A percentile compares a stretch with the other conserved stretches of the same genome.
phyloP scores from a whole-genome alignment of 2,329 filamentous ascomycete genomes.

The Ophiostoma triangulosporum region DNA sequence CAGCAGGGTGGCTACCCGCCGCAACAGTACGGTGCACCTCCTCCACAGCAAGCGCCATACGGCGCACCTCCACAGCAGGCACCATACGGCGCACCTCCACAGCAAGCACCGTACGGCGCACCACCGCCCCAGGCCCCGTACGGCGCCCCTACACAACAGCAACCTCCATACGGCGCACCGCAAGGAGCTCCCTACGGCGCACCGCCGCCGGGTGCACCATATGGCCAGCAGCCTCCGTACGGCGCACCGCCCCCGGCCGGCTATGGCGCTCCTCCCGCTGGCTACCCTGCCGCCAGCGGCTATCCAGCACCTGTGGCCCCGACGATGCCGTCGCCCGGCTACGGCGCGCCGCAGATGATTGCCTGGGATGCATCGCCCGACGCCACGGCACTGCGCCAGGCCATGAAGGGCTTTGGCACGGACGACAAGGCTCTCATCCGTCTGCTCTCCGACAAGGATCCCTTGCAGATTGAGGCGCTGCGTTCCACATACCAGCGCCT shows the following conservation, averaged over 20 bases:
- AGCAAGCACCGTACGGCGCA: conserved; percentile 17
- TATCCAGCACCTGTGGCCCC: conserved; percentile 27
- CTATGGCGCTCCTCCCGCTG: conserved; percentile 21
- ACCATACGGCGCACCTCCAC: conserved; percentile 20
- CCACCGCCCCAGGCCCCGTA: conserved; percentile 17
- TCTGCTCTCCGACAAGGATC: conserved; percentile 58
- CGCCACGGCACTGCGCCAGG: conserved; percentile 57
- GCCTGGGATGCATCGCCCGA: conserved; percentile 55
- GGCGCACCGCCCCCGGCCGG: conserved; percentile 16
- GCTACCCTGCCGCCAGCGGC: conserved; percentile 18
- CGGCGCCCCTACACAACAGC: not conserved
- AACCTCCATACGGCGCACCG: conserved; percentile 18
- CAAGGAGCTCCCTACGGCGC: conserved; percentile 13
- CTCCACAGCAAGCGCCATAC: conserved; percentile 14
- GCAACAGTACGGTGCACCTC: conserved; percentile 16
- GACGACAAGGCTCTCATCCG: conserved; percentile 67
- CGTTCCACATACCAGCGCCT: conserved; percentile 51
- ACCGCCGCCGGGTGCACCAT: conserved; percentile 19
- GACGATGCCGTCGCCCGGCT: conserved; percentile 58
- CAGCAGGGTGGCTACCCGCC: conserved; percentile 13
- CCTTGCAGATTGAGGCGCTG: conserved; percentile 60
- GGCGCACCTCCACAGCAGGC: conserved; percentile 12
- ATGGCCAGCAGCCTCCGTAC: conserved; percentile 7
- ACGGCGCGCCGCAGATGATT: conserved; percentile 56
- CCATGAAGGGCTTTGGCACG: conserved; percentile 87